Conservation (phyloP, 75 land plant species). For the Selaginella moellendorffii region DNA sequence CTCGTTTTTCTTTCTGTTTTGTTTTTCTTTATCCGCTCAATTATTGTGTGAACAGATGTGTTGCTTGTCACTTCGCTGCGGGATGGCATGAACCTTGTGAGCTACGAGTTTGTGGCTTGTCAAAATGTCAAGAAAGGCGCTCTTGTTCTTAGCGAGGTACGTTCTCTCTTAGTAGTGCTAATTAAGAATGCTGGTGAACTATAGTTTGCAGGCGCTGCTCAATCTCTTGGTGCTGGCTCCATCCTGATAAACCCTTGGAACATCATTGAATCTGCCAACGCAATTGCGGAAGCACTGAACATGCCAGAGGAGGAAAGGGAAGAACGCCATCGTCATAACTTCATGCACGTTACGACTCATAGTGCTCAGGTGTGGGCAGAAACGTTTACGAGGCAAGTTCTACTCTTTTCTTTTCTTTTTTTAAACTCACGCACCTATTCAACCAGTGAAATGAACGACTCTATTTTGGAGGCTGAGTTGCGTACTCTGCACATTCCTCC, state of each 20-base stretch:
- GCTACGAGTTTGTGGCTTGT: conserved; percentile 98
- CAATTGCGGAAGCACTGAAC: conserved; percentile 66
- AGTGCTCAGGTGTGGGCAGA: conserved; percentile 99
- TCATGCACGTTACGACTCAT: conserved; percentile 77
- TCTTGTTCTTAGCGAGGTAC: conserved; percentile 88
- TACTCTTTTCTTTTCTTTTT: too few relatives aligned
- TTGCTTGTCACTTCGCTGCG: conserved; percentile 84
- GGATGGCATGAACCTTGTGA: conserved; percentile 99
- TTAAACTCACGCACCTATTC: too few relatives aligned
- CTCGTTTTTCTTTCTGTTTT: too few relatives aligned
- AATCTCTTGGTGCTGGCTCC: conserved; percentile 98
- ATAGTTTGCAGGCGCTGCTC: conserved; percentile 99
- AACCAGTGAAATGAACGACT: conserved; percentile 94
- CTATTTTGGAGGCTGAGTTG: conserved; percentile 79
- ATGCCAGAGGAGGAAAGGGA: conserved; percentile 80
- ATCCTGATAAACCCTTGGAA: conserved; percentile 98
- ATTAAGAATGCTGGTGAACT: neutral
- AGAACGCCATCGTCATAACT: conserved; percentile 81
- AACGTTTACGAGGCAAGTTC: conserved; percentile 72
- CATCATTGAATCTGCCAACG: conserved; percentile 74
- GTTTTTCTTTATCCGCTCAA: neutral
- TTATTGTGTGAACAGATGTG: conserved; percentile 22
- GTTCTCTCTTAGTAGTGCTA: conserved; percentile 1
- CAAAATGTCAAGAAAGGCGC: conserved; percentile 92
- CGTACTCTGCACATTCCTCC: conserved; percentile 71